These are phyloP conservation scores for Dioscorea cayenensis DNA, from an alignment of 116 monocot genomes.

Conservation along the genomic window DNA sequence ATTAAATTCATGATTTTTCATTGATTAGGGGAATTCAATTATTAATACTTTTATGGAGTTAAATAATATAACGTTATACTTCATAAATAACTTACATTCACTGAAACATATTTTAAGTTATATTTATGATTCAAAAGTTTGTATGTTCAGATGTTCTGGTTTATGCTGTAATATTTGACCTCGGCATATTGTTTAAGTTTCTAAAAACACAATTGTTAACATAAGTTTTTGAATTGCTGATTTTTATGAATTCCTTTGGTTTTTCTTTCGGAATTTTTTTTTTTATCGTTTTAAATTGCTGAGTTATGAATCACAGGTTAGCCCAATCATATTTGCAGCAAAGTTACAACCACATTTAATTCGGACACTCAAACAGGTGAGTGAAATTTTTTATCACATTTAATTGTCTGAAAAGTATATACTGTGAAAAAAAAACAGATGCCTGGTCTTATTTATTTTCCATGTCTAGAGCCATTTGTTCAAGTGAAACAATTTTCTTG, in stretches of 20 bases:
- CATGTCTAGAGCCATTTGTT: neutral
- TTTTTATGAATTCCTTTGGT: too few relatives aligned
- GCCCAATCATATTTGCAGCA: conserved; percentile 60
- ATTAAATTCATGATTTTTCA: neutral
- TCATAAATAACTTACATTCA: too few relatives aligned
- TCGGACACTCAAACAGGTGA: conserved; percentile 86
- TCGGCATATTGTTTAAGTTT: too few relatives aligned
- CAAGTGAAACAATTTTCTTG: too few relatives aligned
- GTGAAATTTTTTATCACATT: neutral
- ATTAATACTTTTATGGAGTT: neutral
- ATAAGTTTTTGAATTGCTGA: neutral
- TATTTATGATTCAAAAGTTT: too few relatives aligned
- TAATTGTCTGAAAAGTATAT: neutral
- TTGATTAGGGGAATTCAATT: neutral
- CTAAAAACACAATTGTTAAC: too few relatives aligned
- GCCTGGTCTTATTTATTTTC: neutral
- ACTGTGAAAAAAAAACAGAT: neutral
- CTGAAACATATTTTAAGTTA: too few relatives aligned
- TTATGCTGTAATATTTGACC: too few relatives aligned
- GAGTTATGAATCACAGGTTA: conserved; percentile 39
- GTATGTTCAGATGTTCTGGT: too few relatives aligned
- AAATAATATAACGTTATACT: too few relatives aligned
- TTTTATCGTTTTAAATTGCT: neutral
- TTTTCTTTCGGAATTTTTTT: too few relatives aligned
- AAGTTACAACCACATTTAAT: conserved; percentile 69